Percentiles rank a stretch among this genome's conserved stretches.
Evolutionary conservation across 345 rosid genomes (phyloP).

Genomic region (Viola odorata): DNA sequence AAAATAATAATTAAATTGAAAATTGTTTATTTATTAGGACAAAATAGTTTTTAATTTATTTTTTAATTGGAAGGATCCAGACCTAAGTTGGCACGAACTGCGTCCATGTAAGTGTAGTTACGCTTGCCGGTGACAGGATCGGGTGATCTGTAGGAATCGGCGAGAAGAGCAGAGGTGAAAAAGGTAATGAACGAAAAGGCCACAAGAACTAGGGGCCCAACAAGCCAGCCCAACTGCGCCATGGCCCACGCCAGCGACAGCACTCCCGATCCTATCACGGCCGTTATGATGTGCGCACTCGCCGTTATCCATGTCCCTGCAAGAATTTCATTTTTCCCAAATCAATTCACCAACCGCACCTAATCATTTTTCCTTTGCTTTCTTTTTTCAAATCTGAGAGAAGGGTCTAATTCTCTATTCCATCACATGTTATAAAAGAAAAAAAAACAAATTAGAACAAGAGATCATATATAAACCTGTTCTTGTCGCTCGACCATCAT

Average conservation of each 20-base stretch:
- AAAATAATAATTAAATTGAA: not conserved
- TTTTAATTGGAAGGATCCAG: not conserved
- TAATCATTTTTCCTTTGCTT: no score
- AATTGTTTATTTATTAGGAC: no score
- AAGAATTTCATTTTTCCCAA: not conserved
- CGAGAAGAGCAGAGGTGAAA: constrained; percentile 71
- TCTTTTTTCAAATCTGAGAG: no score
- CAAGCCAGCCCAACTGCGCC: constrained; percentile 83
- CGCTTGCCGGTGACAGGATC: constrained; percentile 65
- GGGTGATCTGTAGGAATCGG: constrained; percentile 70
- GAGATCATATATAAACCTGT: constrained; percentile 34
- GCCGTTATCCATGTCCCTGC: constrained; percentile 81
- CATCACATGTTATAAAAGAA: not conserved
- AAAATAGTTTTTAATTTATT: no score
- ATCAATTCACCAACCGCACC: not conserved
- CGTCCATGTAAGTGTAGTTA: constrained; percentile 90
- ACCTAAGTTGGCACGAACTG: constrained; percentile 68
- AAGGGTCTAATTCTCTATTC: no score
- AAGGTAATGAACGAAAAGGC: constrained; percentile 70
- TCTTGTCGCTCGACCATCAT: constrained; percentile 66
- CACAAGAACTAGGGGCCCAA: constrained; percentile 65
- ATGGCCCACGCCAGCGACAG: constrained; percentile 79
- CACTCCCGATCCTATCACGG: constrained; percentile 91
- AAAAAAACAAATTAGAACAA: not conserved
- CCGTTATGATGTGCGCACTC: constrained; percentile 85